Evolutionary conservation across 371 early-diverging fungal species (phyloP).

Genomic region (Blakeslea trispora): DNA sequence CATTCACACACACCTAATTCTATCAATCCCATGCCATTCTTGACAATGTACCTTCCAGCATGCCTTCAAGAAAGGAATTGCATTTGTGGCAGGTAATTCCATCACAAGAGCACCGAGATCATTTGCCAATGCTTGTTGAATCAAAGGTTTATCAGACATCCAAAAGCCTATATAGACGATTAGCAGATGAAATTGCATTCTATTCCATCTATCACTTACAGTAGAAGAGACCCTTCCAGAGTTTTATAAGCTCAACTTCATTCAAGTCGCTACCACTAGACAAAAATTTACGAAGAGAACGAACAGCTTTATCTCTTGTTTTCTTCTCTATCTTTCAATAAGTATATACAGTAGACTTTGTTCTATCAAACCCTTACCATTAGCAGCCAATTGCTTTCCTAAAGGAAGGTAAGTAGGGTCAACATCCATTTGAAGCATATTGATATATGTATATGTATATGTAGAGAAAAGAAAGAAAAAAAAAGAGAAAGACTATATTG

Average conservation of each 20-base stretch:
- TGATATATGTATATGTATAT: not conserved
- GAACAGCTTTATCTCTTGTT: conserved; percentile 83
- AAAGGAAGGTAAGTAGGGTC: conserved; percentile 46
- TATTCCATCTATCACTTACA: conserved; percentile 53
- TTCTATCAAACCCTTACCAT: too few species aligned
- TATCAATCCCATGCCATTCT: conserved; percentile 90
- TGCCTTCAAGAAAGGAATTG: conserved; percentile 67
- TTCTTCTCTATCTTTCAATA: conserved; percentile 65
- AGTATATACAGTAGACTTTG: too few species aligned
- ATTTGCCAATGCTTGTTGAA: conserved; percentile 87
- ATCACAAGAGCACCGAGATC: conserved; percentile 71
- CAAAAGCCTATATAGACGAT: conserved; percentile 70
- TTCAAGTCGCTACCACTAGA: conserved; percentile 56
- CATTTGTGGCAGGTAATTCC: conserved; percentile 56
- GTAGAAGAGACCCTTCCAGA: conserved; percentile 95
- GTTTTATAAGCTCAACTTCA: conserved; percentile 74
- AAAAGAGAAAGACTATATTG: not conserved
- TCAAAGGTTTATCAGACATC: conserved; percentile 93
- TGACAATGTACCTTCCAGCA: conserved; percentile 84
- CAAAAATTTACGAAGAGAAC: conserved; percentile 65
- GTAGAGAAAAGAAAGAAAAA: not conserved
- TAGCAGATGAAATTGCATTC: not conserved
- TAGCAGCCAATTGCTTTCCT: conserved; percentile 67
- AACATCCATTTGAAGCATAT: conserved; percentile 16
- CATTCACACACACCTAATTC: too few species aligned